Conservation (phyloP, 2,329 filamentous ascomycete genomes). For the Pezicula rhizophila region DNA sequence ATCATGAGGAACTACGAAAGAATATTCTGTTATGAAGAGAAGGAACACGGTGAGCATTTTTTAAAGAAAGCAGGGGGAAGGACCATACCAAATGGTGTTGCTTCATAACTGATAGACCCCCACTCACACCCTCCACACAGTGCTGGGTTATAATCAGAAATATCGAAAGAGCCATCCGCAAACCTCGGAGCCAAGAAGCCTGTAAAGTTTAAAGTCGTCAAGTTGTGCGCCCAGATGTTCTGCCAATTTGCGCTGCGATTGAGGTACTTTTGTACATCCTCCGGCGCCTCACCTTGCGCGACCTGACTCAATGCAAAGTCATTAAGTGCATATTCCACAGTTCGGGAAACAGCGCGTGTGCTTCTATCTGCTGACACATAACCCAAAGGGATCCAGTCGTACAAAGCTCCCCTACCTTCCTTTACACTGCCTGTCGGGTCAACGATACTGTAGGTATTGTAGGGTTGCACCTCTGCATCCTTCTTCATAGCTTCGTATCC, state of each 20-base stretch:
- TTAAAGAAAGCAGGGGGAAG: too few species aligned
- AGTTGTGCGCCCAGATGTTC: constrained; percentile 1
- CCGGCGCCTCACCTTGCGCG: constrained; percentile 44
- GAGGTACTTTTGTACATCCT: constrained; percentile 40
- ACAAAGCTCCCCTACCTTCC: constrained; percentile 60
- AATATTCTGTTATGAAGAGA: constrained; percentile 37
- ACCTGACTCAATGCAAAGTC: constrained; percentile 63
- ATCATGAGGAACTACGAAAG: constrained; percentile 53
- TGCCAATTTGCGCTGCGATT: constrained; percentile 34
- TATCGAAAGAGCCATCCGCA: not conserved
- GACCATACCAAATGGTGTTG: not conserved
- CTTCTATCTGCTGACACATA: constrained; percentile 57
- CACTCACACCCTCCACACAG: not conserved
- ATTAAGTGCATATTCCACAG: constrained; percentile 62
- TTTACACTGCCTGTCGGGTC: constrained; percentile 53
- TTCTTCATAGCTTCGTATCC: constrained; percentile 47
- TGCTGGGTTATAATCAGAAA: not conserved
- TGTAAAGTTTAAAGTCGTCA: constrained; percentile 1
- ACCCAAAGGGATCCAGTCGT: constrained; percentile 58
- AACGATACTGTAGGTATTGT: constrained; percentile 47
- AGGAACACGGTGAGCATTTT: too few species aligned
- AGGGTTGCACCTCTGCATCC: constrained; percentile 55
- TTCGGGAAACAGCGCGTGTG: constrained; percentile 52
- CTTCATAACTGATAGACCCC: constrained; percentile 1
- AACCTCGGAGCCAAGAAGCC: constrained; percentile 1